A percentile compares a stretch with the other conserved stretches of the same genome.
Evolutionary conservation across 495 filamentous ascomycete species (phyloP).

Genomic region (Neurospora pannonica): DNA sequence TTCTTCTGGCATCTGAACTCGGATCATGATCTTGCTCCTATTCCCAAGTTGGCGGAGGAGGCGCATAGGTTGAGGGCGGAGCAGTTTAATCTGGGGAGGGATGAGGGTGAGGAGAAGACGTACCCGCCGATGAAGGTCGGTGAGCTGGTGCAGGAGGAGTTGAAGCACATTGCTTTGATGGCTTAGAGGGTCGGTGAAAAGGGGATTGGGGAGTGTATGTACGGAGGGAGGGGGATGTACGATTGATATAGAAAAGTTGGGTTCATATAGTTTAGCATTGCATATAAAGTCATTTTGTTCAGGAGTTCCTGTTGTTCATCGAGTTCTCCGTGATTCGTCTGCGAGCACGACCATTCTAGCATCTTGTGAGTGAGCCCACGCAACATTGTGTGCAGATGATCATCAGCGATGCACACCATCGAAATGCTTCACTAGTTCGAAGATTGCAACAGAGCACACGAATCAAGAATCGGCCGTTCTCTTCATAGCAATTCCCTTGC

Average conservation of each 20-base stretch:
- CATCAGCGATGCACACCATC: neutral
- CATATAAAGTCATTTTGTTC: neutral
- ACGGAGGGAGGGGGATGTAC: neutral
- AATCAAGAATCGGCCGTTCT: neutral
- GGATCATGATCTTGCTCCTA: slow-evolving; percentile 36
- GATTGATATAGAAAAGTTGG: neutral
- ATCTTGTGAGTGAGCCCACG: neutral
- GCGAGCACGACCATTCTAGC: neutral
- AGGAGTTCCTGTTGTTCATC: neutral
- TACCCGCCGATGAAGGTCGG: slow-evolving; percentile 39
- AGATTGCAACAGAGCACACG: neutral
- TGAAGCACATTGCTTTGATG: slow-evolving; percentile 37
- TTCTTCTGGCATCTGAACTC: slow-evolving; percentile 43
- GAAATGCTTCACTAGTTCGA: neutral
- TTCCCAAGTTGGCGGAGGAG: slow-evolving; percentile 25
- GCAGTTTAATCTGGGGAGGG: slow-evolving; percentile 31
- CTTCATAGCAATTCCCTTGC: neutral
- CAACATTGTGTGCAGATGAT: neutral
- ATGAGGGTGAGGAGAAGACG: slow-evolving; percentile 35
- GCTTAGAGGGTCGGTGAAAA: slow-evolving; percentile 9
- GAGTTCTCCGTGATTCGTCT: neutral
- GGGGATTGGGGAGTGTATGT: neutral
- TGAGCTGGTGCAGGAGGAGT: slow-evolving; percentile 37
- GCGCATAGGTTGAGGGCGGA: slow-evolving; percentile 29
- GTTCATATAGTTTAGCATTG: neutral